Conservation (phyloP, 257 asterid genomes). For the Cinchona pubescens region DNA sequence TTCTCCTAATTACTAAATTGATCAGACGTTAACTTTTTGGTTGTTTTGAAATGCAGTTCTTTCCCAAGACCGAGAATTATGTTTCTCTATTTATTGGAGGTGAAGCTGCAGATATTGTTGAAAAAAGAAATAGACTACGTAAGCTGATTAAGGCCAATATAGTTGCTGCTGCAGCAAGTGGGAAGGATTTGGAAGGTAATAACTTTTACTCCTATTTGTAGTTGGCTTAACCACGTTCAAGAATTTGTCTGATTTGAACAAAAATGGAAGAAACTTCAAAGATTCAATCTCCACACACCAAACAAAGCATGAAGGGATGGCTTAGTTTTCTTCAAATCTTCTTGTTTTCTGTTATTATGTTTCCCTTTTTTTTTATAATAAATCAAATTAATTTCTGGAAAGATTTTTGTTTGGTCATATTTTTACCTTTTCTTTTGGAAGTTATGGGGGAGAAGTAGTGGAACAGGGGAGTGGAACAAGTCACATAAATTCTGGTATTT, state of each 20-base stretch:
- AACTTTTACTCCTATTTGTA: conserved; percentile 1
- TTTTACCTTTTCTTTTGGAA: not conserved
- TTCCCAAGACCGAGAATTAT: conserved; percentile 88
- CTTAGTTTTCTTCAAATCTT: not conserved
- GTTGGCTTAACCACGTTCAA: not conserved
- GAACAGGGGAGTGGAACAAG: not conserved
- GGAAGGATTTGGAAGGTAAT: conserved; percentile 96
- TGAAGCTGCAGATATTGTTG: conserved; percentile 62
- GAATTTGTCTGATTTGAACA: not conserved
- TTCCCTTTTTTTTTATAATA: no score
- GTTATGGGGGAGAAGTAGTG: not conserved
- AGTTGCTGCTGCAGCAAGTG: conserved; percentile 90
- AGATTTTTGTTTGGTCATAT: no score
- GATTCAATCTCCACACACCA: not conserved
- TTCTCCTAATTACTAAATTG: not conserved
- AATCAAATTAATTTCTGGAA: not conserved
- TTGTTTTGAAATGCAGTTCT: conserved; percentile 61
- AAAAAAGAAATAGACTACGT: conserved; percentile 66
- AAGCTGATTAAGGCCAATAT: conserved; percentile 71
- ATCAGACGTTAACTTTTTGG: conserved; percentile 7
- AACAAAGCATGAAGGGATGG: not conserved
- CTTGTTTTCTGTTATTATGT: no score
- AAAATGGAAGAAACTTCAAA: not conserved
- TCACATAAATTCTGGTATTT: no score
- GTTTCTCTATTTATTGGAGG: conserved; percentile 82